phyloP scores from a whole-genome alignment of 495 filamentous ascomycete genomes.

The Melanomma pulvis-pyrius region DNA sequence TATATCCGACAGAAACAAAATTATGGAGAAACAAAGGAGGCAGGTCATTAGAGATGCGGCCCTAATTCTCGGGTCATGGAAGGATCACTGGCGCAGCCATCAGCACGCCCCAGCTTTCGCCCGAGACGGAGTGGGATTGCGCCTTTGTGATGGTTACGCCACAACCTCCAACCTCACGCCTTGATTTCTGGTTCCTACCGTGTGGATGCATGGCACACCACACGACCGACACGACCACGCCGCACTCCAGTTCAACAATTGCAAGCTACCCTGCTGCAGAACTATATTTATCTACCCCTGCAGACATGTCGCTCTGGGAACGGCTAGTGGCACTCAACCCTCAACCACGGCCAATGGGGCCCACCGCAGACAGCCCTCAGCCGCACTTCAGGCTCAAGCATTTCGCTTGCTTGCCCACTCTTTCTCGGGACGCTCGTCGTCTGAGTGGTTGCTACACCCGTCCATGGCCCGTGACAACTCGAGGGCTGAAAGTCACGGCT shows the following conservation, averaged over 20 bases:
- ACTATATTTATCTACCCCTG: conserved; percentile 23
- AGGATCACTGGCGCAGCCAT: not conserved
- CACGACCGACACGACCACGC: not conserved
- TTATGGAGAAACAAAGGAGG: not conserved
- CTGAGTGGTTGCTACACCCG: not conserved
- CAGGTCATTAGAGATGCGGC: not conserved
- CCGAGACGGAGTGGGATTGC: not conserved
- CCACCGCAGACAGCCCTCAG: conserved; percentile 13
- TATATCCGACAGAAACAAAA: not conserved
- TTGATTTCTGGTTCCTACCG: too few species aligned
- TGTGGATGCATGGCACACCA: too few species aligned
- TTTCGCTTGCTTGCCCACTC: not conserved
- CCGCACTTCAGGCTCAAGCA: conserved; percentile 14
- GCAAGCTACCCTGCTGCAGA: not conserved
- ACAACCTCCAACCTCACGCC: not conserved
- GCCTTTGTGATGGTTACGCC: not conserved
- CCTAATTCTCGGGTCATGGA: not conserved
- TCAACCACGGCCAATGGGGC: not conserved
- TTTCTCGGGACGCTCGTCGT: not conserved
- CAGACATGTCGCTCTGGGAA: not conserved
- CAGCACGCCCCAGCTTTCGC: not conserved
- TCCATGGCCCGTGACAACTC: conserved; percentile 3
- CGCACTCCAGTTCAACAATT: not conserved
- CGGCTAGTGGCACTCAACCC: not conserved
- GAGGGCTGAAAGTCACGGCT: conserved; percentile 17